Base-by-base conservation (phyloP, 257 asterid genomes). In the Vinca minor region DNA sequence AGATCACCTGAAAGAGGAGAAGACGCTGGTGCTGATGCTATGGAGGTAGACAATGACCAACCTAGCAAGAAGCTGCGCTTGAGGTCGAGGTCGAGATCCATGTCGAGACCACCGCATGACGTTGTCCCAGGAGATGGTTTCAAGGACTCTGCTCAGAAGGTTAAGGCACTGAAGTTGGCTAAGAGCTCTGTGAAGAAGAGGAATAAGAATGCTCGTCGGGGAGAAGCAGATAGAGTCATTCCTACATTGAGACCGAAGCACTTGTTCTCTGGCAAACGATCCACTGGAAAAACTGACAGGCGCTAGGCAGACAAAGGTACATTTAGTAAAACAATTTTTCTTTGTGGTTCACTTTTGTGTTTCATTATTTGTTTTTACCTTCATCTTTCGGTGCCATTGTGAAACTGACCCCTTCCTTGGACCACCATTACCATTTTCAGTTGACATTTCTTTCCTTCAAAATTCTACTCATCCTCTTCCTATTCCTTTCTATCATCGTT, bases 201-300 rank as follows among this genome's bases (percentile, higher is more conserved):
- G 81, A 93, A 89, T 77, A 89, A 85, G 85, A 84, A 84, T 29
- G 99, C 99, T 41, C 80, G 87, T 4, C 78, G 69, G 64, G 99
- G 99, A 74, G 96, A 87, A 81, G 84, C 85, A 0, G 99, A 93
- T 69, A 87, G 99, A 74, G 88, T 81, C 60, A 89, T 93, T 72
- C 96, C 97, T 66, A 65, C 74, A 45, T 81, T 83, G 72, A 89
- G 38, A 66, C 99, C 97, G 10, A 89, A 93, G 34, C 99, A 93
- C 67, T 78, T 93, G 82, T 84, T 74, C 59, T 76, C 94, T 14
- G 99, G 97, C 73, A 93, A 93, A 77, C 86, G 99, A 4, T 72
- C 83, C 42, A 85, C 4, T 26, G 97, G 99, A 34, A 93, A 93
- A 74, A 93, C 97, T 4, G 64, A 89, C 2, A 83, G 99, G 45